Conservation (phyloP, 78 protist genomes). For the Pigoraptor vietnamica region DNA sequence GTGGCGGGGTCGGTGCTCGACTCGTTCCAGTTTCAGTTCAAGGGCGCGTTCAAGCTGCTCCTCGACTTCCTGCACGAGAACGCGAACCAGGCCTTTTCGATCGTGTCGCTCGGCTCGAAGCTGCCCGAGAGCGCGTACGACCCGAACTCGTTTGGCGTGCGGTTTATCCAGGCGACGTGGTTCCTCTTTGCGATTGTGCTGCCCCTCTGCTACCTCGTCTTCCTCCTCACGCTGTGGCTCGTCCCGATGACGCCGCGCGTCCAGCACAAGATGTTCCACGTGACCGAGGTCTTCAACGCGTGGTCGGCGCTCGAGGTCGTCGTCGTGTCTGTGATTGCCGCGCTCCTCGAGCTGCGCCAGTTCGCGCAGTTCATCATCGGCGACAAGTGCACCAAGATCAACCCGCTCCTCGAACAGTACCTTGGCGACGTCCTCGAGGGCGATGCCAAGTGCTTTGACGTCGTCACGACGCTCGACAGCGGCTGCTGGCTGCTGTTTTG, state of each 20-base stretch:
- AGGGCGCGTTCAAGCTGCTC: slow-evolving; percentile 11
- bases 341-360: slow-evolving; percentile 29
- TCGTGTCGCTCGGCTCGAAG: slow-evolving; percentile 15
- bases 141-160: neutral
- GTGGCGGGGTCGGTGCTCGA: neutral
- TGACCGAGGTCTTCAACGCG: slow-evolving; percentile 38
- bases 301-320: slow-evolving; percentile 54
- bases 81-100: neutral
- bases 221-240: slow-evolving; percentile 23
- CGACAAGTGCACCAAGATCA: slow-evolving; percentile 35
- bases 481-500: slow-evolving; percentile 52
- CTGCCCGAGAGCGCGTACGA: neutral
- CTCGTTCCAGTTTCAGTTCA: slow-evolving; percentile 28
- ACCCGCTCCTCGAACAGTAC: slow-evolving; percentile 20
- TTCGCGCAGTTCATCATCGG: slow-evolving; percentile 46
- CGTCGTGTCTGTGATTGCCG: slow-evolving; percentile 42
- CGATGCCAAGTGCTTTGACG: slow-evolving; percentile 40
- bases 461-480: slow-evolving; percentile 7
- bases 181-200: slow-evolving; percentile 7
- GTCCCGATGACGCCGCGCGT: slow-evolving; percentile 19
- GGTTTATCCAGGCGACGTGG: slow-evolving; percentile 11
- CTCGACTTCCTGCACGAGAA: neutral
- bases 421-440: neutral
- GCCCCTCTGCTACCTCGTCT: slow-evolving; percentile 24
- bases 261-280: slow-evolving; percentile 4